Evolutionary conservation across 177 flowering plant genomes (phyloP).

Genomic region (Vitis hybrid): DNA sequence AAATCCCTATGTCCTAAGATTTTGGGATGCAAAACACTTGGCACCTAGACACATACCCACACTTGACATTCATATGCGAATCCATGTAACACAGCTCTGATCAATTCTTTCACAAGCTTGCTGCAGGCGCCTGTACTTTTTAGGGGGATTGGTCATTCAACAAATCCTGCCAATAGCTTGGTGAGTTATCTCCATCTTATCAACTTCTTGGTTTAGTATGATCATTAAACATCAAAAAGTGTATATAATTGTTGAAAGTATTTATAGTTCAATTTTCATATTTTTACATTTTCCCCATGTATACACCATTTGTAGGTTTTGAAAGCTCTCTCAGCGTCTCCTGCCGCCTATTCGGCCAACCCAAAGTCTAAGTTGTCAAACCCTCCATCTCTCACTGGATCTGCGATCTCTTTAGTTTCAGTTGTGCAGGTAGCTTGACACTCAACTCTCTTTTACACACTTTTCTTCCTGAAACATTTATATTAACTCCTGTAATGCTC

Average conservation of each 20-base stretch:
- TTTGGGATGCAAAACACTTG: too few species aligned
- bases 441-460: not conserved
- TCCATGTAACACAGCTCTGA: not conserved
- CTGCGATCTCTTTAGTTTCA: constrained; percentile 81
- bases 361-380: constrained; percentile 65
- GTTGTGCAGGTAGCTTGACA: constrained; percentile 64
- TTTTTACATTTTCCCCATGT: constrained; percentile 1
- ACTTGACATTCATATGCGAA: not conserved
- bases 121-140: constrained; percentile 93
- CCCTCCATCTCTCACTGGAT: constrained; percentile 82
- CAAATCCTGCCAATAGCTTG: constrained; percentile 76
- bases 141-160: constrained; percentile 85
- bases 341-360: constrained; percentile 90
- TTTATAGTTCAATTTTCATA: not conserved
- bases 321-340: constrained; percentile 91
- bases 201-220: not conserved
- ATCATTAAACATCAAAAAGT: not conserved
- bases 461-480: not conserved
- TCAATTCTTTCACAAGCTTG: constrained; percentile 9
- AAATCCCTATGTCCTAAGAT: too few species aligned
- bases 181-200: constrained; percentile 37
- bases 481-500: too few species aligned
- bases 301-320: constrained; percentile 46
- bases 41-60: too few species aligned
- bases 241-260: not conserved